Conservation (phyloP, 441 rosid genomes). For the Aleurites moluccanus region DNA sequence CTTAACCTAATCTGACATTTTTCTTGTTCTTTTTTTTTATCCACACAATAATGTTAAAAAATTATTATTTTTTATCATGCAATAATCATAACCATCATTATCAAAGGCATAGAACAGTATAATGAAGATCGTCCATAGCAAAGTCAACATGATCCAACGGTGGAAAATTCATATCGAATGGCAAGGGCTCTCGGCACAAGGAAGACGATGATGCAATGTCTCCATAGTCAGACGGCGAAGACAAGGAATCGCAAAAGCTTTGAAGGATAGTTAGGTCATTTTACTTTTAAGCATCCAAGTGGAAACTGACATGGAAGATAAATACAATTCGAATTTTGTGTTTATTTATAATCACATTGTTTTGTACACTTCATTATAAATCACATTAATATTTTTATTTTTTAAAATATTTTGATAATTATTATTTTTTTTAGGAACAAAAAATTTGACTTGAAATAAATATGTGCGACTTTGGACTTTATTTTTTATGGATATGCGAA, state of each 20-base stretch:
- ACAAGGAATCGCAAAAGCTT: constrained; percentile 96
- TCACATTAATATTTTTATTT: too few species aligned
- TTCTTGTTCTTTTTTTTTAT: constrained; percentile 11
- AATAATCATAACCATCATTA: constrained; percentile 19
- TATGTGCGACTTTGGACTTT: too few species aligned
- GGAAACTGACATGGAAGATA: too few species aligned
- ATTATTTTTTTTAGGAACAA: too few species aligned
- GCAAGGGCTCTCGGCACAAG: constrained; percentile 31
- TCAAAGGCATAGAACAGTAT: constrained; percentile 86
- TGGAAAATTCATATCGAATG: constrained; percentile 92
- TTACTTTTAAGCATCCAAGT: too few species aligned
- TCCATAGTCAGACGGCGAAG: constrained; percentile 74
- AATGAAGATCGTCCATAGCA: constrained; percentile 58
- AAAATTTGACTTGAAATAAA: too few species aligned
- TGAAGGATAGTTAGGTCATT: too few species aligned
- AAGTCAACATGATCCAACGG: constrained; percentile 71
- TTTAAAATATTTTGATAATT: too few species aligned
- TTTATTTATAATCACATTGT: too few species aligned
- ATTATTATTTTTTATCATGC: constrained; percentile 10
- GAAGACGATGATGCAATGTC: constrained; percentile 39
- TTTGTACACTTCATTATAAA: too few species aligned
- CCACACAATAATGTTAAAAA: constrained; percentile 35
- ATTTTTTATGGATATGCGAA: too few species aligned
- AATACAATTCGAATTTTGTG: too few species aligned
- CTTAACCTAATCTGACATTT: constrained; percentile 28